Evolutionary conservation across 2,329 filamentous ascomycete species (phyloP), one percentile per base, ranked within the genome.

Genomic region (Phyllosticta ampelicida): DNA sequence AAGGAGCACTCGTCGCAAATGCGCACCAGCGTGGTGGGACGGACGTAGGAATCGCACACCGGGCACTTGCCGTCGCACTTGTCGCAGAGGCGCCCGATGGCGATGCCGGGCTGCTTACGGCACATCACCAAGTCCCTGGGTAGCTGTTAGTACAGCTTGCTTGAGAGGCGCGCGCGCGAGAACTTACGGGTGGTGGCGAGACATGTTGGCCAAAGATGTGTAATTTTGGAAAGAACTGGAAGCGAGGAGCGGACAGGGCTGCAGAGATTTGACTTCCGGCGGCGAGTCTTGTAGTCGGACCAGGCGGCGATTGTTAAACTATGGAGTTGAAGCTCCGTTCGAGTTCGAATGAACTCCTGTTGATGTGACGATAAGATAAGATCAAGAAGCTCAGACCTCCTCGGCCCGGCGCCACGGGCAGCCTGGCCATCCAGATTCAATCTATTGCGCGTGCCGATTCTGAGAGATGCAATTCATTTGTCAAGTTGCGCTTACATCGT

Each of bases 1-100:
- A 99, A 99, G 72, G 89, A 91, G 80, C 94, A 99, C 77, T 99
- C 94, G 78, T 99, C 94, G 80, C 94, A 99, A 78, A 99, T 97
- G 69, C 92, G 90, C 61, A 95, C 94, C 59, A 97, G 86, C 9
- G 94, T 97, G 26, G 94, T 99, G 11, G 94, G 94, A 16, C 94
- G 91, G 63, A 99, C 94, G 82, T 99, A 99, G 61, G 89, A 95
- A 74, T 99, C 94, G 84, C 94, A 99, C 61, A 99, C 91, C 64
- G 94, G 94, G 70, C 94, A 99, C 79, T 99, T 99, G 74, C 94
- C 94, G 78, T 99, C 94, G 80, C 94, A 99, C 78, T 99, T 99
- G 79, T 99, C 94, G 82, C 94, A 99, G 71, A 99, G 89, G 59
- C 94, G 91, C 72, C 94, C 94, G 82, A 99, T 96, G 68, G 91